Evolutionary conservation across 768 basidiomycete genomes (phyloP).

Genomic region (Rhodotorula paludigena): DNA sequence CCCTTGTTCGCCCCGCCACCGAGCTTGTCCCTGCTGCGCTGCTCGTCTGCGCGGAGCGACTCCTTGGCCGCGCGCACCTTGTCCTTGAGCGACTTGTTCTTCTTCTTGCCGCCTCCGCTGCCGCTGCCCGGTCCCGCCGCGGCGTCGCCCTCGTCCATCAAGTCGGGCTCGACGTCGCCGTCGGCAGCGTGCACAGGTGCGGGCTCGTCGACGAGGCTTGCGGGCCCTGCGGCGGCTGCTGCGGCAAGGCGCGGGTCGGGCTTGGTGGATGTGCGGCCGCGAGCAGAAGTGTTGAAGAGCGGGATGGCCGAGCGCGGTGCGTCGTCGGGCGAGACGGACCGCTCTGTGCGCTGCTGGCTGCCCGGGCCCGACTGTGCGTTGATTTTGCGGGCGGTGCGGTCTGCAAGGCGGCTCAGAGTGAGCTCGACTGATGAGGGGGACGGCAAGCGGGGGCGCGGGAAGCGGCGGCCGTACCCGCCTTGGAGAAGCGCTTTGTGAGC

Average conservation of each 20-base stretch:
- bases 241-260: constrained; percentile 8
- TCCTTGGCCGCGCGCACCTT: constrained; percentile 15
- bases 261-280: not conserved
- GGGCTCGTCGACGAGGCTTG: not conserved
- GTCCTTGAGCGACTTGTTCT: constrained; percentile 10
- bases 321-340: constrained; percentile 17
- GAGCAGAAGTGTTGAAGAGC: constrained; percentile 29
- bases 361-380: not conserved
- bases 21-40: constrained; percentile 7
- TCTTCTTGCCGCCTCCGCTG: not conserved
- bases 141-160: not conserved
- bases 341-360: not conserved
- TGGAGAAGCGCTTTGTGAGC: constrained; percentile 18
- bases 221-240: no score
- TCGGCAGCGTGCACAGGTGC: not conserved
- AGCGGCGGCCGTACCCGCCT: constrained; percentile 9
- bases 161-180: not conserved
- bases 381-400: not conserved
- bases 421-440: not conserved
- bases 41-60: not conserved
- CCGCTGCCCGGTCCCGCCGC: not conserved
- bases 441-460: not conserved
- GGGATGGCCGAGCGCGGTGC: constrained; percentile 5
- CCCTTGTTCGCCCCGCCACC: not conserved
- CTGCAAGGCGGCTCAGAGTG: not conserved